Evolutionary conservation across 2,329 filamentous ascomycete genomes (phyloP), one percentile per base, ranked within the genome.

Genomic region (Fusarium torulosum): DNA sequence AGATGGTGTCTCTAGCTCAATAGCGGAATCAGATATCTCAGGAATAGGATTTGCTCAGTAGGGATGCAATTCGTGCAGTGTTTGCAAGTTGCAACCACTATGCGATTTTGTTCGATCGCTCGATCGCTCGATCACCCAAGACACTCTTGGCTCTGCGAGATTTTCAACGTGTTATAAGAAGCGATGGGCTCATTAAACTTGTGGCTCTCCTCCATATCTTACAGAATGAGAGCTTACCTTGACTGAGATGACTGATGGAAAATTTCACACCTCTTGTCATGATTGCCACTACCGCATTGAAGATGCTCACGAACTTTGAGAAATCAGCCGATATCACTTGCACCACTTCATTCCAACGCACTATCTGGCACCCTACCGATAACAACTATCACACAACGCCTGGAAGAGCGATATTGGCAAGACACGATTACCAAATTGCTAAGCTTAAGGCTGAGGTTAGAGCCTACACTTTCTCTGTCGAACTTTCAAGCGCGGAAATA

Each of bases 81-180:
- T 52, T 64, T 63, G 59, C 60, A 64, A 59, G 59, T 64, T 63
- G 59, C 60, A 64, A 59, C 52, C 52, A 52, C 38, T 23, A 58
- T 58, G 10, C 9, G n/a, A 33, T 27, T 33, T 7, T 43, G 13
- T 20, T 59, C 41, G 33, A 63, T 64, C 60, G 35, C 45, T 59
- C 41, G 33, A 63, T 64, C 60, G 35, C 45, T 59, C 59, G 52
- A 63, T 63, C 60, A 47, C 53, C 27, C 52, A 53, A 63, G 60
- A 64, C 59, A 63, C 35, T 52, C 21, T 59, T 37, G n/a, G 29
- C 33, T 45, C 37, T 53, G 37, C 41, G 17, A 43, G 41, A 52
- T 35, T 40, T 42, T 19, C 19, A n/a, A 44, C 23, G 40, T 51
- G 13, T 31, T 47, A 64, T 64, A 63, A 63, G 53, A 59, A 45